A percentile compares a stretch with the other conserved stretches of the same genome.
These are phyloP conservation scores for Sporothrix humicola DNA, from an alignment of 2,329 filamentous ascomycete genomes.

Conservation along the genomic window DNA sequence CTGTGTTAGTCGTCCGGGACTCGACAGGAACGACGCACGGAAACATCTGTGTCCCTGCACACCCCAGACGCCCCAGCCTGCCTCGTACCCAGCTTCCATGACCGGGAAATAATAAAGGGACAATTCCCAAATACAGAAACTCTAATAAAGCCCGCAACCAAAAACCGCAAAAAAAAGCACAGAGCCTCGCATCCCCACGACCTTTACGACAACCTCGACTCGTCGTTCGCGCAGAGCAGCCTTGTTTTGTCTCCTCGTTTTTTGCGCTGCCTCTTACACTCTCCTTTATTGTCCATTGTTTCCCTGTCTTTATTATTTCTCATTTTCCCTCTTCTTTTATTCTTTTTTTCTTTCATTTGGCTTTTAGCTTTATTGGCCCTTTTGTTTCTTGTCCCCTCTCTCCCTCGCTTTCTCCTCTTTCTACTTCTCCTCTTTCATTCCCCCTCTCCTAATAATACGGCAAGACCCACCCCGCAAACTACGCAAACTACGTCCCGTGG, in stretches of 20 bases:
- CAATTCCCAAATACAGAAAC: not conserved
- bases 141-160: conserved; percentile 16
- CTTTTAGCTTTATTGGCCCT: not conserved
- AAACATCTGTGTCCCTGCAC: conserved; percentile 9
- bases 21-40: conserved; percentile 1
- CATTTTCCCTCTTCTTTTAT: conserved; percentile 16
- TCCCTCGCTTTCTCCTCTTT: conserved; percentile 21
- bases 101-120: conserved; percentile 9
- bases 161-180: conserved; percentile 22
- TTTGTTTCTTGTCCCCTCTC: not conserved
- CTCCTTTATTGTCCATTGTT: not conserved
- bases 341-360: conserved; percentile 18
- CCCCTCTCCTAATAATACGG: conserved; percentile 34
- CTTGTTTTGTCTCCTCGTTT: conserved; percentile 9
- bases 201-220: conserved; percentile 19
- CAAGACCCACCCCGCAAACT: conserved; percentile 35
- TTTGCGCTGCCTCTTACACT: not conserved
- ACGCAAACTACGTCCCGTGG: conserved; percentile 33
- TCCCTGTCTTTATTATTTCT: conserved; percentile 10
- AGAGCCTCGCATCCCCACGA: conserved; percentile 30
- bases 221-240: conserved; percentile 22
- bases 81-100: not conserved
- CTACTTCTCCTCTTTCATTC: conserved; percentile 20
- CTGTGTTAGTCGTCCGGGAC: conserved; percentile 23
- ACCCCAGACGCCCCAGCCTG: not conserved